A percentile compares a stretch with the other conserved stretches of the same genome.
Evolutionary conservation across 208 protist species (phyloP).

Genomic region (Jaenimonas drosophilae): DNA sequence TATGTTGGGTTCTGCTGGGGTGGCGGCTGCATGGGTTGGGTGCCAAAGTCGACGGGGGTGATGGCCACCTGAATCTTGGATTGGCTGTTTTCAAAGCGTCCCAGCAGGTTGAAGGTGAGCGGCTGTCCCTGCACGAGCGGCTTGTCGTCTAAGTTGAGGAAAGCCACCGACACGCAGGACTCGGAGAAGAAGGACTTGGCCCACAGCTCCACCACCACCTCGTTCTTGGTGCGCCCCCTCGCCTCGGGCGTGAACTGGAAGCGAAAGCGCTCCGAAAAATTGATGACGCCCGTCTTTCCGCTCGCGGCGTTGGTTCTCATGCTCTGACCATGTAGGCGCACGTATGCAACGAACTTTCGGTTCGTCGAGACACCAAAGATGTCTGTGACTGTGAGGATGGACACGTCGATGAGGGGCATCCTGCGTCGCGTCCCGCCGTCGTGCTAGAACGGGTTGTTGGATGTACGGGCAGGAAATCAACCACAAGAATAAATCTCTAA

Average conservation of each 20-base stretch:
- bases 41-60: constrained; percentile 26
- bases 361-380: constrained; percentile 14
- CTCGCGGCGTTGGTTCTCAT: constrained; percentile 25
- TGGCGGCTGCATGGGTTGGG: too few species aligned
- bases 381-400: constrained; percentile 19
- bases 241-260: constrained; percentile 23
- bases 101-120: constrained; percentile 17
- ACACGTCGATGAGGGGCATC: constrained; percentile 37
- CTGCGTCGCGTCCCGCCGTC: too few species aligned
- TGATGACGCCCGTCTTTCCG: constrained; percentile 8
- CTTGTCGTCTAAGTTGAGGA: constrained; percentile 25
- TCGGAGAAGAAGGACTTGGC: constrained; percentile 28
- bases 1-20: too few species aligned
- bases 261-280: constrained; percentile 33
- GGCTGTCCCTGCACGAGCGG: constrained; percentile 14
- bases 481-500: too few species aligned
- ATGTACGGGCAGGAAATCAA: too few species aligned
- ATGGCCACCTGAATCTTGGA: constrained; percentile 18
- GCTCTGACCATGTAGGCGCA: constrained; percentile 42
- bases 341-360: constrained; percentile 30
- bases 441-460: too few species aligned
- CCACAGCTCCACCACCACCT: constrained; percentile 49
- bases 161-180: constrained; percentile 32
- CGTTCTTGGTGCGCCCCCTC: constrained; percentile 8
- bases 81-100: constrained; percentile 26